Base-by-base conservation (phyloP, 768 basidiomycete genomes). In the Russula virescens region DNA sequence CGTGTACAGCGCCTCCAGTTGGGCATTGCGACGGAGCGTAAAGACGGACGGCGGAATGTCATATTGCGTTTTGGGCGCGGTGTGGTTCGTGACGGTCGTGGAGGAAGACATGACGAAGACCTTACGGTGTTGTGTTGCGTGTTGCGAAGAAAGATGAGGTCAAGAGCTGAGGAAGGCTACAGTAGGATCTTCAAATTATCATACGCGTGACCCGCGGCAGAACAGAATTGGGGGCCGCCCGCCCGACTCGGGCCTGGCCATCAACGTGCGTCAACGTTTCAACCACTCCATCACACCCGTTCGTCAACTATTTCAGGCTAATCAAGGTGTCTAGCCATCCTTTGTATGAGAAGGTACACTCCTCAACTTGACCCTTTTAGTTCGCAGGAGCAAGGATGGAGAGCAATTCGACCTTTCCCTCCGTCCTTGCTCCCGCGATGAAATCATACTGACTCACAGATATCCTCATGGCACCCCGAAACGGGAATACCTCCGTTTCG, bases 1-100 rank as follows among this genome's bases (percentile, higher is more conserved):
- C 13, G 94, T 98, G 77, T 96, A 91, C 34, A 98, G 78, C 2
- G 94, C 94, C 73, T 97, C 94, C 23, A 99, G 85, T 76, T 98
- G 96, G 1, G 90, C 86, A 0, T 94, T 98, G 68, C 89, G 91
- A 0, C 87, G 88, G 2, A 98, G 80, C 5, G 90, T 93, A 73
- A 89, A 86, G n/a, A 96, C 94, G 14, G 89, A 93, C 3, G 86
- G 78, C 14, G 91, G 91, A 16, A 92, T 18, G 19, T 55, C 31
- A 13, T 3, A 35, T 31, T 60, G 48, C 11, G 25, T 60, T 21
- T 55, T 60, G 4, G 31, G 40, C 25, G 0, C 47, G 23, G 47
- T 26, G 58, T 34, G 26, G 18, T 59, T 60, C 31, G 47, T 45
- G 46, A 23, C 16, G 7, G 46, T 34, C 7, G 31, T 43, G 23